These are phyloP conservation scores for Wickerhamomyces chaumierensis DNA, from an alignment of 805 yeast genomes.

Conservation along the genomic window DNA sequence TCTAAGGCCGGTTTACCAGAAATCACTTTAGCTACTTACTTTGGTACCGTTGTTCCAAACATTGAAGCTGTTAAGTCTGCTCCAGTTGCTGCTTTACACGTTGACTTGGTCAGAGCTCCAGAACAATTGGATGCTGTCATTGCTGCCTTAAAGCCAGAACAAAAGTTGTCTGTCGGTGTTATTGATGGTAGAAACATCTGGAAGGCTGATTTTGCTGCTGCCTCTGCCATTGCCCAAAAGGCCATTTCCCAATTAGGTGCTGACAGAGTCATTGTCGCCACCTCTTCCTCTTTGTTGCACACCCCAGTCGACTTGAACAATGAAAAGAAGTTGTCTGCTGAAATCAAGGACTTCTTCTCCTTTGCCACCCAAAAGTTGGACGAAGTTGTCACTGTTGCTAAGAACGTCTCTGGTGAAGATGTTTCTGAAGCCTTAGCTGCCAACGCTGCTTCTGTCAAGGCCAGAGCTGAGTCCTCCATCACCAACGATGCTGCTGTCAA, in stretches of 20 bases:
- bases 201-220: slow-evolving; percentile 91
- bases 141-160: slow-evolving; percentile 52
- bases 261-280: slow-evolving; percentile 79
- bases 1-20: slow-evolving; percentile 64
- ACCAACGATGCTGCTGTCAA: slow-evolving; percentile 89
- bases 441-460: slow-evolving; percentile 74
- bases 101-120: slow-evolving; percentile 92
- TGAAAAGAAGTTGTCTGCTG: slow-evolving; percentile 85
- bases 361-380: slow-evolving; percentile 93
- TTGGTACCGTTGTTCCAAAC: slow-evolving; percentile 98
- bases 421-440: slow-evolving; percentile 71
- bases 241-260: slow-evolving; percentile 81
- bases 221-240: slow-evolving; percentile 68
- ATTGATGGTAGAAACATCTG: slow-evolving; percentile 99
- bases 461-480: slow-evolving; percentile 78
- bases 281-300: slow-evolving; percentile 95
- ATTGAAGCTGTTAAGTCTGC: slow-evolving; percentile 75
- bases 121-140: slow-evolving; percentile 86
- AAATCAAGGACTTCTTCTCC: slow-evolving; percentile 95
- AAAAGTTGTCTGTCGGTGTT: slow-evolving; percentile 89
- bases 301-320: slow-evolving; percentile 93
- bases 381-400: slow-evolving; percentile 88
- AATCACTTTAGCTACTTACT: slow-evolving; percentile 80
- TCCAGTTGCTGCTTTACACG: slow-evolving; percentile 93
- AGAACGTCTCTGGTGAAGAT: slow-evolving; percentile 73